phyloP scores from a whole-genome alignment of 2,329 filamentous ascomycete species.

The Diaporthe longicolla region DNA sequence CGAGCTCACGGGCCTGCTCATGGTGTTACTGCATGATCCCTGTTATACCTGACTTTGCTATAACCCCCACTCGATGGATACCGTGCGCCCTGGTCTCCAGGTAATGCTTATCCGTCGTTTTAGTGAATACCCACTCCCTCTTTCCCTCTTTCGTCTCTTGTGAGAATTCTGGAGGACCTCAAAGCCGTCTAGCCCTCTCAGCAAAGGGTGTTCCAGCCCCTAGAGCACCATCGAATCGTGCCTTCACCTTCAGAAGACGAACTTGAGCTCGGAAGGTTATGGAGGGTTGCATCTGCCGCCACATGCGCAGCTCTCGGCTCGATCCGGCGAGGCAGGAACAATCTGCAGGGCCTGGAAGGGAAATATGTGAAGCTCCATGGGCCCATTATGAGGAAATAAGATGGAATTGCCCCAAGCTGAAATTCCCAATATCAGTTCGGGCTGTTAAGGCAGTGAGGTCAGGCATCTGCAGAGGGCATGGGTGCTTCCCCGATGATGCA shows the following conservation, averaged over 20 bases:
- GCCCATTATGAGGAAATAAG: background rate
- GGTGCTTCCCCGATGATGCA: conserved; percentile 1
- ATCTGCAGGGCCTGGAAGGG: background rate
- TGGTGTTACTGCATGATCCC: conserved; percentile 7
- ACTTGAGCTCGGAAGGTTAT: background rate
- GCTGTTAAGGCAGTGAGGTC: conserved; percentile 6
- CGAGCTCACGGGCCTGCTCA: conserved; percentile 5
- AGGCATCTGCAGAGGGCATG: conserved; percentile 6
- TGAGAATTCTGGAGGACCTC: background rate
- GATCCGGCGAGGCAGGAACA: conserved; percentile 14
- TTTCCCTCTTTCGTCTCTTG: no score
- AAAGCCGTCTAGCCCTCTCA: background rate
- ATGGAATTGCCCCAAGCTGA: background rate
- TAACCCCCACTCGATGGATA: conserved; percentile 6
- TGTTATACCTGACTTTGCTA: background rate
- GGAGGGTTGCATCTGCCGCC: conserved; percentile 10
- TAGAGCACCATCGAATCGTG: background rate
- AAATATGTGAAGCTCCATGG: background rate
- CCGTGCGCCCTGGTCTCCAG: background rate
- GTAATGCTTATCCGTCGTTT: background rate
- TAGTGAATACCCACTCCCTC: conserved; percentile 7
- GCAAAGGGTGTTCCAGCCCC: background rate
- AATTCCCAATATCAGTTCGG: conserved; percentile 4
- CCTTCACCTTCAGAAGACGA: background rate
- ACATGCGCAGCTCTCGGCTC: conserved; percentile 23